Evolutionary conservation across 2,329 filamentous ascomycete genomes (phyloP).

Genomic region (Botrytis pseudocinerea): DNA sequence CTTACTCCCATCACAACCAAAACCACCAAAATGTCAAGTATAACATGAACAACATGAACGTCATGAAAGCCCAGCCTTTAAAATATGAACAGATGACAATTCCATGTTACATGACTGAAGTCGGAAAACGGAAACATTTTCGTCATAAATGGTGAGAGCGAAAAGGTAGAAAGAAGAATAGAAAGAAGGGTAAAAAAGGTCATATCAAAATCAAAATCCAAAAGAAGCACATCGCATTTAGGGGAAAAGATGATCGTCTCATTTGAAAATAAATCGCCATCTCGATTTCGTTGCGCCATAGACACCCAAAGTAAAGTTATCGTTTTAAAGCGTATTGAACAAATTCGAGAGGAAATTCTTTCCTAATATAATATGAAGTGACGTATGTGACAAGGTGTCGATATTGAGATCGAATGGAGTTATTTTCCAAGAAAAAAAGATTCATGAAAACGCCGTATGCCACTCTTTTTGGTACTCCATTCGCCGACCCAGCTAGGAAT

Average conservation of each 20-base stretch:
- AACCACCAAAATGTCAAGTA: conserved; percentile 13
- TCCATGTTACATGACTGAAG: conserved; percentile 2
- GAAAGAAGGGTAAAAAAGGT: conserved; percentile 2
- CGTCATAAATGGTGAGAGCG: background rate
- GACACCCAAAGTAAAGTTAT: conserved; percentile 23
- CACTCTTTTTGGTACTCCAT: conserved; percentile 41
- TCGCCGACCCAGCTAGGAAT: conserved; percentile 38
- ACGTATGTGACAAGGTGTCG: conserved; percentile 8
- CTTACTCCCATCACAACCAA: conserved; percentile 8
- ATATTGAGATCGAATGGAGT: conserved; percentile 10
- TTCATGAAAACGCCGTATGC: conserved; percentile 37
- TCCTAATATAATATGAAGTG: conserved; percentile 17
- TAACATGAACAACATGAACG: conserved; percentile 15
- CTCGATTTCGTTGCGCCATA: conserved; percentile 21
- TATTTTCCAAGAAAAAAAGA: conserved; percentile 16
- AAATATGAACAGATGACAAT: conserved; percentile 10
- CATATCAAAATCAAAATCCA: conserved; percentile 20
- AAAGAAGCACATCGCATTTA: conserved; percentile 15
- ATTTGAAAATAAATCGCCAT: conserved; percentile 18
- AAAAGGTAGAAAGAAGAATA: background rate
- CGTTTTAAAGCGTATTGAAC: conserved; percentile 16
- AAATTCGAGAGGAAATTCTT: conserved; percentile 19
- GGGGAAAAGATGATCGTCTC: background rate
- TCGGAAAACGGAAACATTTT: background rate
- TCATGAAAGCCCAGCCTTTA: conserved; percentile 15